Base-by-base conservation (phyloP, 805 yeast genomes). In the Metschnikowia arizonensis region DNA sequence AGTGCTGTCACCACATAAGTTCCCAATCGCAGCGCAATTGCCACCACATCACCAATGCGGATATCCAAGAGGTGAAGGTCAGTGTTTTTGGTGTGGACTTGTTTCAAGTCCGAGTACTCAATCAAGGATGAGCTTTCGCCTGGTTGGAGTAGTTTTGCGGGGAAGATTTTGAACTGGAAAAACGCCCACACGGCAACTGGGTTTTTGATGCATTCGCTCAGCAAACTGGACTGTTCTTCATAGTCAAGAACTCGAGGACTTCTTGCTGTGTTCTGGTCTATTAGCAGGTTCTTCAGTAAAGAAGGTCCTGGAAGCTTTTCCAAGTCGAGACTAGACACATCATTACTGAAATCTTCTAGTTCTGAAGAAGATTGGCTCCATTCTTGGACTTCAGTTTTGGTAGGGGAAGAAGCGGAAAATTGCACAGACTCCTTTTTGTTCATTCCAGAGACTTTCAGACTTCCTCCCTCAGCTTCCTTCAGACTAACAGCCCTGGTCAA, bases 1-100 rank as follows among this genome's bases (percentile, higher is more conserved):
- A 83, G 58, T 0, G 82, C 85, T 1, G 74, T 67, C 2, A 83
- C 78, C 5, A 49, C 44, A 53, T 69, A 78, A 5, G 58, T 58
- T 1, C 58, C 50, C 6, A 60, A 53, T 18, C 50, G 55, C 14
- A 65, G 62, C 11, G 64, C 60, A 25, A 73, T 50, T 12, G 63
- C 62, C 1, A 83, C 69, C 0, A 47, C 55, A 50, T 83, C 88
- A 2, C 86, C 88, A 14, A 82, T 61, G 33, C 78, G 59, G 2
- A 83, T 60, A 56, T 79, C 85, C 18, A 83, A 61, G 3, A 78
- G 68, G 49, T 58, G 68, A 31, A 72, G 61, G 55, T 64, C 78
- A 35, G 56, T 35, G 40, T 64, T 66, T 18, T 62, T 71, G 53
- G 72, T 63, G 1, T 57, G 53, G 31, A 33, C 10, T 29, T 44